Base-by-base conservation (phyloP, 2,329 filamentous ascomycete genomes). In the Colletotrichum abscissum region DNA sequence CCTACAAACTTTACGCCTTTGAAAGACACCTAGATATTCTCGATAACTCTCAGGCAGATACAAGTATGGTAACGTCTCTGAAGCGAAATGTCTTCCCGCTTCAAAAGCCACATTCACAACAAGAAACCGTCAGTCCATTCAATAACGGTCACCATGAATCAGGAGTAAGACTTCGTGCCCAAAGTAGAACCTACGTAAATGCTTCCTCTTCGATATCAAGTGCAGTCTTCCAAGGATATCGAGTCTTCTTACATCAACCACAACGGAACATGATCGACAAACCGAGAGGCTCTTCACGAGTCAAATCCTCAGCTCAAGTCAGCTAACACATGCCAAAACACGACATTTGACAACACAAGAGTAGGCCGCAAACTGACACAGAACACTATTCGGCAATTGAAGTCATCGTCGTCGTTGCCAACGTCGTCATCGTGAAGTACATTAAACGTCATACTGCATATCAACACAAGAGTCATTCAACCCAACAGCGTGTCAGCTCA, bases 181-280 rank as follows among this genome's bases (percentile, higher is more conserved):
- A 8, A 11, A 9, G 2, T 4, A 2, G 46, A 63, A 14, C 6
- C 7, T 3, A 8, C 16, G n/a, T 9, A 11, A 11, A 54, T 7
- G 42, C 19, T 5, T 2, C 2, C 30, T 59, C 3, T 9, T 5
- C 1, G n/a, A 19, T 1, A 54, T 14, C 14, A 2, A 35, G 7
- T 19, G 16, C 42, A 46, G 4, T n/a, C 2, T 9, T 16, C 46
- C 28, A 35, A 12, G 33, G n/a, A 11, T 3, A 4, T 35, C n/a
- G 42, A 3, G 6, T 35, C 28, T 46, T 33, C 28, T 11, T 0
- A 19, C n/a, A 14, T 54, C n/a, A 4, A 14, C 60, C 33, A 12
- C 28, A 54, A 38, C n/a, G 14, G 26, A 63, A 54, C n/a, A 24
- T 63, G 60, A 63, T 63, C 60, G 60, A 63, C 60, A 49, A 1